Evolutionary conservation across 768 basidiomycete species (phyloP).

Genomic region (Aureoboletus auriporus): DNA sequence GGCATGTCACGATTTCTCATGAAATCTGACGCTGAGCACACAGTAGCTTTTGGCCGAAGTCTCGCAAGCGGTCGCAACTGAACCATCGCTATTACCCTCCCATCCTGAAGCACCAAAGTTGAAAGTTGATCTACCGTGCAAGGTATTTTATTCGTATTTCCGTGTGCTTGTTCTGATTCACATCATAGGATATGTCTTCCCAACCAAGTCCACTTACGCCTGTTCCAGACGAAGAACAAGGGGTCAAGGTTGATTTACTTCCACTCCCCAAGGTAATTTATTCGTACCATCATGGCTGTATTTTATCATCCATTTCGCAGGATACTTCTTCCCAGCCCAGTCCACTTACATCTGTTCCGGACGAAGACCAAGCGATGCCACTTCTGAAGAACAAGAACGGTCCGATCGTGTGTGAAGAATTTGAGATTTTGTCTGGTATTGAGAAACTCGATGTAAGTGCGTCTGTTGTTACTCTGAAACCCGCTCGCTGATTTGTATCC

Average conservation of each 20-base stretch:
- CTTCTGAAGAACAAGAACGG: background rate
- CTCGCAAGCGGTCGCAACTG: constrained; percentile 27
- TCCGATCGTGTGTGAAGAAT: constrained; percentile 38
- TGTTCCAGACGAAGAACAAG: constrained; percentile 10
- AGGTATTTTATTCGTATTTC: constrained; percentile 10
- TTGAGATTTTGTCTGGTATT: constrained; percentile 39
- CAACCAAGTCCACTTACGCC: constrained; percentile 22
- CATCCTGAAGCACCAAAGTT: constrained; percentile 21
- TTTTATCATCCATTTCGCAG: constrained; percentile 8
- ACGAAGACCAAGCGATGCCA: constrained; percentile 4
- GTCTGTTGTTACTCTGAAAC: background rate
- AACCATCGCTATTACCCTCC: constrained; percentile 23
- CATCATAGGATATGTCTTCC: constrained; percentile 12
- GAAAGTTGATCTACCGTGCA: constrained; percentile 7
- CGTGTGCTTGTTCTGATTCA: background rate
- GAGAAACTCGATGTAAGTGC: constrained; percentile 51
- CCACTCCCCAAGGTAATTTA: constrained; percentile 9
- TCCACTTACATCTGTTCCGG: constrained; percentile 18
- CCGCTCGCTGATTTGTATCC: constrained; percentile 1
- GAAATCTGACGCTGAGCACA: constrained; percentile 16
- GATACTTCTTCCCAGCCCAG: constrained; percentile 17
- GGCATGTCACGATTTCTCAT: constrained; percentile 9
- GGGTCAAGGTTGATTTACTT: constrained; percentile 8
- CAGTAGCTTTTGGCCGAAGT: constrained; percentile 26
- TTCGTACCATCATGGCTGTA: background rate